phyloP scores from a whole-genome alignment of 441 rosid species.

The Adansonia madagascariensis region DNA sequence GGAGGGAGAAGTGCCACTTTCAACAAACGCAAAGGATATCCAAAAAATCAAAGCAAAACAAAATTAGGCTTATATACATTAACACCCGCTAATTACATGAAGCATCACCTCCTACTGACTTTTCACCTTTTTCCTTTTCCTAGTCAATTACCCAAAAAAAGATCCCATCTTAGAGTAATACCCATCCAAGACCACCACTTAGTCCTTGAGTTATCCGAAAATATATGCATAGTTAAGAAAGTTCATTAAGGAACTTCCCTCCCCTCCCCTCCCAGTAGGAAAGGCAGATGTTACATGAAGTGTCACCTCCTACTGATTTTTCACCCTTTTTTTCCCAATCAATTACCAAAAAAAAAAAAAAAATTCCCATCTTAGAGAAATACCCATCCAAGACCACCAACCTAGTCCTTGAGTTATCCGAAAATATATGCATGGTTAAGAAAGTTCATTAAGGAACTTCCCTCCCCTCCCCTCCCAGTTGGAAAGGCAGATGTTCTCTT shows the following conservation, averaged over 20 bases:
- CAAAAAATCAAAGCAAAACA: neutral
- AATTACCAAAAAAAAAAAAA: too few relatives aligned
- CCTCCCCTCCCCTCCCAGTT: neutral
- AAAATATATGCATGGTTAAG: conserved; percentile 6
- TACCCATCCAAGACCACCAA: conserved; percentile 29
- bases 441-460: conserved; percentile 22
- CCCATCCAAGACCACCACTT: conserved; percentile 31
- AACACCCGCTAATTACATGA: neutral
- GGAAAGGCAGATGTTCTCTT: conserved; percentile 23
- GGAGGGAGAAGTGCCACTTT: neutral
- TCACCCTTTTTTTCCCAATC: too few relatives aligned
- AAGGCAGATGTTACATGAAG: conserved; percentile 16
- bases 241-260: conserved; percentile 24
- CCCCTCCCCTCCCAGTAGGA: neutral
- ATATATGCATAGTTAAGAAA: conserved; percentile 2
- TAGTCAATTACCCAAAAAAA: too few relatives aligned
- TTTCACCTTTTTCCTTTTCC: too few relatives aligned
- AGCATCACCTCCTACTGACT: too few relatives aligned
- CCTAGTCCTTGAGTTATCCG: conserved; percentile 11
- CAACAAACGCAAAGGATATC: neutral
- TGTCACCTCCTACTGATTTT: too few relatives aligned
- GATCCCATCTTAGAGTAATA: conserved; percentile 26
- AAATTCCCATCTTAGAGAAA: conserved; percentile 26
- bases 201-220: neutral
- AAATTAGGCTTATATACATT: neutral